phyloP scores from a whole-genome alignment of 2,329 filamentous ascomycete genomes.

The Metarhizium brunneum region DNA sequence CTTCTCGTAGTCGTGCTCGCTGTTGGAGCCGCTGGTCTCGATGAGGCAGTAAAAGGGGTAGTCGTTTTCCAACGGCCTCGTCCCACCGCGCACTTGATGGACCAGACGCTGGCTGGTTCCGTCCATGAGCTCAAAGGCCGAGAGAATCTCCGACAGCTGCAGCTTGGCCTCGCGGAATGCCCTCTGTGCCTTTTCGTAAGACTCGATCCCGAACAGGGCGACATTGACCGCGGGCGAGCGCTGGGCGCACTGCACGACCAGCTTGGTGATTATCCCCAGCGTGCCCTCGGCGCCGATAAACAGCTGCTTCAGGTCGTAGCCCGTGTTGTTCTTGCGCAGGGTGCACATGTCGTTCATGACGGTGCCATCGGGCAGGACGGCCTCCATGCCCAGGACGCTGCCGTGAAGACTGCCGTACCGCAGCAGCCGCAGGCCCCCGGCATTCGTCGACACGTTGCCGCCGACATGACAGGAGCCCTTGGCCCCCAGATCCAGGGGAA shows the following conservation, averaged over 20 bases:
- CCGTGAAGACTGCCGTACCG: conserved; percentile 93
- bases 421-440: conserved; percentile 79
- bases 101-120: conserved; percentile 71
- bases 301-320: conserved; percentile 92
- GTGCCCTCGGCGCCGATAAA: conserved; percentile 96
- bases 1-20: conserved; percentile 89
- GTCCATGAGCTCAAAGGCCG: conserved; percentile 97
- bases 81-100: conserved; percentile 62
- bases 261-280: conserved; percentile 83
- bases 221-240: conserved; percentile 85
- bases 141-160: conserved; percentile 89
- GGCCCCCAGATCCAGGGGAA: conserved; percentile 92
- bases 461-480: conserved; percentile 97
- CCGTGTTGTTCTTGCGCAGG: conserved; percentile 96
- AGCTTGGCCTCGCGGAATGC: conserved; percentile 85
- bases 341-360: conserved; percentile 81
- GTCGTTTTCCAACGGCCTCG: conserved; percentile 73
- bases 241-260: conserved; percentile 84
- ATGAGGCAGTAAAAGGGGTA: conserved; percentile 94
- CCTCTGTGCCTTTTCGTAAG: conserved; percentile 77
- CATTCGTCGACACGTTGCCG: conserved; percentile 92
- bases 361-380: conserved; percentile 86
- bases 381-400: conserved; percentile 84
- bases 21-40: conserved; percentile 91
- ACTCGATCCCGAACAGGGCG: conserved; percentile 85